Evolutionary conservation across 345 rosid species (phyloP).

Genomic region (Salix arbutifolia): DNA sequence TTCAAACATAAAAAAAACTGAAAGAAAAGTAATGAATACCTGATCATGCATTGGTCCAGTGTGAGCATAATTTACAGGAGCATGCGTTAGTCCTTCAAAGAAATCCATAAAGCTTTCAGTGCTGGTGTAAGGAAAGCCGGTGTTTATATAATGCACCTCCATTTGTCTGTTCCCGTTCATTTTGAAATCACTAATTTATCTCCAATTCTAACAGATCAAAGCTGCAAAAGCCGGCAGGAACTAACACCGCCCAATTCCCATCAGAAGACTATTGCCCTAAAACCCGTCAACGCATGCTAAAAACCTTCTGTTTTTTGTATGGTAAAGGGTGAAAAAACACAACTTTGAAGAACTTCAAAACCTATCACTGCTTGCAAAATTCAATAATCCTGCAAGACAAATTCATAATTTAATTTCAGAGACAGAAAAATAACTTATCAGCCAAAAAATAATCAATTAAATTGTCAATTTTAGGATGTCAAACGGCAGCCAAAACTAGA

Average conservation of each 20-base stretch:
- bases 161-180: conserved; percentile 50
- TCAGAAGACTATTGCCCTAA: background rate
- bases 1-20: background rate
- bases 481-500: conserved; percentile 7
- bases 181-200: conserved; percentile 3
- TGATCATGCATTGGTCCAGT: conserved; percentile 42
- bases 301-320: background rate
- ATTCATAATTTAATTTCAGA: background rate
- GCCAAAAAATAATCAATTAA: background rate
- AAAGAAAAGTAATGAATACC: conserved; percentile 25
- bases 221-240: conserved; percentile 24
- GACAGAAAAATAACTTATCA: background rate
- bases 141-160: conserved; percentile 54
- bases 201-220: conserved; percentile 8
- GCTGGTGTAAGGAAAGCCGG: conserved; percentile 50
- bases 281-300: background rate
- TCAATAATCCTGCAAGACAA: conserved; percentile 8
- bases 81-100: conserved; percentile 47
- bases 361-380: conserved; percentile 2
- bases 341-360: background rate
- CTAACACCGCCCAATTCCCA: background rate
- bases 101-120: conserved; percentile 60
- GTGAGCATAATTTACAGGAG: conserved; percentile 35
- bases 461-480: background rate
- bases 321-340: background rate